Percentiles rank a stretch among this genome's conserved stretches.
Conservation (phyloP, 768 basidiomycete genomes). For the Auricularia sp. region DNA sequence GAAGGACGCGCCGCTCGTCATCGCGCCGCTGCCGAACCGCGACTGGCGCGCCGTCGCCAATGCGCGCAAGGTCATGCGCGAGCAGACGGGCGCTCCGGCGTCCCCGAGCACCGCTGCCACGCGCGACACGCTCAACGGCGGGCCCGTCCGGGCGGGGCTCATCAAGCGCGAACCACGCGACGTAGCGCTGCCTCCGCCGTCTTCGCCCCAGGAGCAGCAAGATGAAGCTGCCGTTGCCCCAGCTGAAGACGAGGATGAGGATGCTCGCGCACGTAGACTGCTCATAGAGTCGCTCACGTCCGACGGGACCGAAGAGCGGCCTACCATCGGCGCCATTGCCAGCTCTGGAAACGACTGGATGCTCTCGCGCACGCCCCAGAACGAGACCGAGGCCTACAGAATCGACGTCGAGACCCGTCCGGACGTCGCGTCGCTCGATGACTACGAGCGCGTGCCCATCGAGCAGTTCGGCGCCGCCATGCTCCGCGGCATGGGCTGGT, state of each 20-base stretch:
- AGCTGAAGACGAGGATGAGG: constrained; percentile 49
- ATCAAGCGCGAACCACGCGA: constrained; percentile 32
- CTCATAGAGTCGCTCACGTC: constrained; percentile 50
- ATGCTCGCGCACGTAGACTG: constrained; percentile 71
- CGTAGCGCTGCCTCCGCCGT: constrained; percentile 5
- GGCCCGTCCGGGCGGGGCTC: constrained; percentile 60
- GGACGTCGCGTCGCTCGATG: constrained; percentile 62
- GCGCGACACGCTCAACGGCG: constrained; percentile 64
- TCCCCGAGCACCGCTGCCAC: constrained; percentile 54
- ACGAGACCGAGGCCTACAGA: constrained; percentile 75
- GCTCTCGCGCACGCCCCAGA: constrained; percentile 28
- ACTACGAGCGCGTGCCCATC: constrained; percentile 86
- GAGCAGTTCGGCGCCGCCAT: constrained; percentile 89
- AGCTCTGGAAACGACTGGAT: constrained; percentile 14
- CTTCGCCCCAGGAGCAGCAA: constrained; percentile 14
- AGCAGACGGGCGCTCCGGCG: constrained; percentile 51
- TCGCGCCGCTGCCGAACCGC: constrained; percentile 74
- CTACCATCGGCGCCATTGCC: constrained; percentile 53
- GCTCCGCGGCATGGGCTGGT: constrained; percentile 95
- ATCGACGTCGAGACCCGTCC: constrained; percentile 78
- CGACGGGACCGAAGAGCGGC: constrained; percentile 21
- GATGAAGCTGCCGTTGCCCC: constrained; percentile 10
- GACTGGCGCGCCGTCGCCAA: constrained; percentile 83
- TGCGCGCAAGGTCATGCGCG: constrained; percentile 38
- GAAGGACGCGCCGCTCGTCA: constrained; percentile 61